Evolutionary conservation across 2,329 filamentous ascomycete species (phyloP), one percentile per base, ranked within the genome.

Genomic region (Diaporthe amygdali): DNA sequence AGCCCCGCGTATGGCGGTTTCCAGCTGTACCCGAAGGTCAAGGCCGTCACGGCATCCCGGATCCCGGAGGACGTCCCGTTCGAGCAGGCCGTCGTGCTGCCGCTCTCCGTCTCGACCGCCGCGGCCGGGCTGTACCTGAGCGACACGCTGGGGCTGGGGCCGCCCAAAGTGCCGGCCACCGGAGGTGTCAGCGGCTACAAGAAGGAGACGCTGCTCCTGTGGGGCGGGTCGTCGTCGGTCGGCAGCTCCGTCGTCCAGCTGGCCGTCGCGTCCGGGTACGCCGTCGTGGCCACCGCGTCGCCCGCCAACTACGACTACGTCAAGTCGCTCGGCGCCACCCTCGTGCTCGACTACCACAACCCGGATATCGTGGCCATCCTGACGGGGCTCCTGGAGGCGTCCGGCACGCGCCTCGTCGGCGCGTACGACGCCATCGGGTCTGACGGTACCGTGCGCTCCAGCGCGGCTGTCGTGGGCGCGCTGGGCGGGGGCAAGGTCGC

Each of bases 201-300:
- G 20, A 47, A 54, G 27, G 49, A 68, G 32, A 64, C 77, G 34
- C 5, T 86, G 0, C 77, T 88, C 12, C 77, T 88, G 25, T 87
- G 84, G 83, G 85, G 86, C 46, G 87, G 85, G 5, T 82, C 84
- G 2, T 81, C 81, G 5, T 81, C 78, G 39, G 83, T 86, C 3
- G 84, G 84, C 5, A 79, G 79, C 72, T 82, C 81, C 51, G 83
- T 81, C 5, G 81, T 85, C 15, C 84, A 86, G 72, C 79, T 86
- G 17, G 72, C 81, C 46, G 56, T 64, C 10, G 72, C 72, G 55
- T 47, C 72, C 4, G 73, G 72, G 34, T 72, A 73, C 37, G 59
- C 49, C 34, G 72, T 74, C 17, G 66, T 71, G 39, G 59, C 70
- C 20, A 71, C 70, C 15, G 70, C 70, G 15, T 64, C 55, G 39